Conservation (phyloP, 2,329 filamentous ascomycete genomes). For the Periglandula ipomoeae region DNA sequence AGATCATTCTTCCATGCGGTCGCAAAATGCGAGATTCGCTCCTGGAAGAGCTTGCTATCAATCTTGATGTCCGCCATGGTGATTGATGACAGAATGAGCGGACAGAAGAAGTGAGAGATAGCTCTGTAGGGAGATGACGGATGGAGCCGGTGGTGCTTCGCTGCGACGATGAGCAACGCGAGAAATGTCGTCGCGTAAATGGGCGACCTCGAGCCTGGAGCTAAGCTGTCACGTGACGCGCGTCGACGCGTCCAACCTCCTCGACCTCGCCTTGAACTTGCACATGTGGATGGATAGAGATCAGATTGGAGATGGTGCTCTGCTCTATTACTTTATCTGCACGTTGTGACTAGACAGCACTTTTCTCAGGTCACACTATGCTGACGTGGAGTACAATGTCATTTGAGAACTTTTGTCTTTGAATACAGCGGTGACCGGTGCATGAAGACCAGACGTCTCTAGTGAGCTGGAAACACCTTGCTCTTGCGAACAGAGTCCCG, state of each 20-base stretch:
- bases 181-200: conserved; percentile 33
- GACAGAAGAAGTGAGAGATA: conserved; percentile 13
- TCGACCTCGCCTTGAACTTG: background rate
- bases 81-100: conserved; percentile 25
- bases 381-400: too few relatives aligned
- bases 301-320: too few relatives aligned
- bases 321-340: too few relatives aligned
- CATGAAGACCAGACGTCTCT: too few relatives aligned
- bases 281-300: too few relatives aligned
- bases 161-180: conserved; percentile 27
- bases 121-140: conserved; percentile 6
- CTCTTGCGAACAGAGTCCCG: too few relatives aligned
- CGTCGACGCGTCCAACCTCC: conserved; percentile 13
- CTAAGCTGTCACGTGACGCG: conserved; percentile 24
- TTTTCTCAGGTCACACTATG: too few relatives aligned
- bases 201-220: conserved; percentile 12
- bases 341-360: too few relatives aligned
- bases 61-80: conserved; percentile 81
- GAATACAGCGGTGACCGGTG: too few relatives aligned
- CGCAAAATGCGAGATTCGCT: conserved; percentile 78
- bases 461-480: background rate
- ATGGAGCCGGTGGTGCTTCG: conserved; percentile 16
- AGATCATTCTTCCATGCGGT: conserved; percentile 96
- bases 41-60: conserved; percentile 87
- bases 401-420: too few relatives aligned